These are phyloP conservation scores for Allomyces macrogynus DNA, from an alignment of 192 early-diverging fungal species.

Conservation along the genomic window DNA sequence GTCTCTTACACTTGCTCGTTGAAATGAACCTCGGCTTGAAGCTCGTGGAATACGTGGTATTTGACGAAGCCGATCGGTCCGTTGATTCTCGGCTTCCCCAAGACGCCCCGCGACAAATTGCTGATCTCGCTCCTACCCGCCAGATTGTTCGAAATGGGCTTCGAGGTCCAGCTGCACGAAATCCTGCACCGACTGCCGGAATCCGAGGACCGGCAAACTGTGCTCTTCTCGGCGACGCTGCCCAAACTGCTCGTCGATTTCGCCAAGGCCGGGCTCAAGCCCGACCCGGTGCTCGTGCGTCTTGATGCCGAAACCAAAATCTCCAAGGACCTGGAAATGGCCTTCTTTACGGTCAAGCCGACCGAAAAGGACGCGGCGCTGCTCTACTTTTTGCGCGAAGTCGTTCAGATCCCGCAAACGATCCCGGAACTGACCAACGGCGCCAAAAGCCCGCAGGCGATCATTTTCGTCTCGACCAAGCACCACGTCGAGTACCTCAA, in stretches of 20 bases:
- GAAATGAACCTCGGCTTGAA: constrained; percentile 80
- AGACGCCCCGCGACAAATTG: too few relatives aligned
- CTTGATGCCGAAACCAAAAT: constrained; percentile 91
- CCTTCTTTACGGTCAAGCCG: constrained; percentile 69
- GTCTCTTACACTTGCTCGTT: constrained; percentile 61
- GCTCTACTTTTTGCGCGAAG: constrained; percentile 54
- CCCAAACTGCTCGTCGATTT: constrained; percentile 87
- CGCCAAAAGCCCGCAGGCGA: constrained; percentile 48
- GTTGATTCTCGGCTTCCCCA: too few relatives aligned
- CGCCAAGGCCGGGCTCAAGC: constrained; percentile 80
- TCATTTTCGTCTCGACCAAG: constrained; percentile 89
- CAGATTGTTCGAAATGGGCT: constrained; percentile 88
- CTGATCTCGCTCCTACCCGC: background rate
- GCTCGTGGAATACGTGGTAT: constrained; percentile 85
- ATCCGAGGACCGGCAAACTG: constrained; percentile 48
- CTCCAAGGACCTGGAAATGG: constrained; percentile 83
- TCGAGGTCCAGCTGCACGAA: constrained; percentile 84
- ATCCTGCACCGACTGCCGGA: constrained; percentile 65
- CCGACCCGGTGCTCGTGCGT: constrained; percentile 74
- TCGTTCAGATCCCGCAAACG: constrained; percentile 45
- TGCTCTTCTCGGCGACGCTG: constrained; percentile 90
- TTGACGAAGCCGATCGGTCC: constrained; percentile 95
- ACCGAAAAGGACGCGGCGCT: constrained; percentile 81
- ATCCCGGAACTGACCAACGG: constrained; percentile 18
- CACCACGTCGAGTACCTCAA: constrained; percentile 94